Conservation (phyloP, 768 basidiomycete species). For the Amanita pallidorosea region DNA sequence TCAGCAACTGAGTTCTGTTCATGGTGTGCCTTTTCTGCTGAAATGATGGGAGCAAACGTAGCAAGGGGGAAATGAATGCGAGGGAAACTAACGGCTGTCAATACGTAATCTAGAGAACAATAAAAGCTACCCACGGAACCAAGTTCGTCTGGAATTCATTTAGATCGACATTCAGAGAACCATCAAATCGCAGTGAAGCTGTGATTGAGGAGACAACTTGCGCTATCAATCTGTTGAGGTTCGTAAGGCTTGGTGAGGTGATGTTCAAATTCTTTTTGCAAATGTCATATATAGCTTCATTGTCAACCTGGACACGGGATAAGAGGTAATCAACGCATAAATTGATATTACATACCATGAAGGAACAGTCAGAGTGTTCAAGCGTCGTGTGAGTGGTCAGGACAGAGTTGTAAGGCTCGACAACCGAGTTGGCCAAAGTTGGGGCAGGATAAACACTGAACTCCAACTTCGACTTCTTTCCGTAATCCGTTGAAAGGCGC, state of each 20-base stretch:
- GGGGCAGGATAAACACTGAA: constrained; percentile 97
- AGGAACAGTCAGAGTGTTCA: constrained; percentile 99
- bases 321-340: background rate
- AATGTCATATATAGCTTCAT: constrained; percentile 99
- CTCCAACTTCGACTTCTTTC: constrained; percentile 98
- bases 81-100: constrained; percentile 59
- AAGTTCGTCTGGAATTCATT: constrained; percentile 99
- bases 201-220: constrained; percentile 98
- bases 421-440: constrained; percentile 89
- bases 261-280: constrained; percentile 94
- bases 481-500: constrained; percentile 95
- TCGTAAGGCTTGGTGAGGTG: constrained; percentile 77
- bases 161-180: constrained; percentile 93
- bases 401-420: constrained; percentile 98
- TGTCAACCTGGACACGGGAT: constrained; percentile 61
- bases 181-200: constrained; percentile 94
- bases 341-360: constrained; percentile 62
- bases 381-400: constrained; percentile 98
- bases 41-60: constrained; percentile 90
- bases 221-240: constrained; percentile 93
- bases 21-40: constrained; percentile 90
- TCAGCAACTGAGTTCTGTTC: constrained; percentile 97
- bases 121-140: constrained; percentile 63
- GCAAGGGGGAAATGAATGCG: constrained; percentile 98
- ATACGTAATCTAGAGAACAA: constrained; percentile 3